Evolutionary conservation across 257 asterid species (phyloP), one percentile per base, ranked within the genome.

Genomic region (Nicotiana knightiana): DNA sequence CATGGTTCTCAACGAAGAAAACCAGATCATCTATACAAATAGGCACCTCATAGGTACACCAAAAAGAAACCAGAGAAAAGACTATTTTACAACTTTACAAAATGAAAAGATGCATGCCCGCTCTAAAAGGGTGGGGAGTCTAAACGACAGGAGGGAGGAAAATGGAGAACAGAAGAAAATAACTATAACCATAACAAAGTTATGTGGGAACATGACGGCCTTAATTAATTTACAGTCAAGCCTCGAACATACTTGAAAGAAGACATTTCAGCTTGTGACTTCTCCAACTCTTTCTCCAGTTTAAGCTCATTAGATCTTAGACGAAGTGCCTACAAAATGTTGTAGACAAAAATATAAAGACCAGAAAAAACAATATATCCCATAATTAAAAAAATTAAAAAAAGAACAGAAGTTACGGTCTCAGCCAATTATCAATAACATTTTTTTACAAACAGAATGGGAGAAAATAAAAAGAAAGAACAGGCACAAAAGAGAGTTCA

Each of bases 231-330:
- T 75, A 62, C 71, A 81, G 79, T 35, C 75, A 65, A 81, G 86
- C 46, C 66, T 76, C 54, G 26, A 73, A 65, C 85, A 81, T 89
- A 96, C 99, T 91, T 92, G 88, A 86, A 85, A 75, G 93, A 89
- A 90, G 97, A 88, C 83, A 94, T 80, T 88, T 93, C 97, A 58
- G 92, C 88, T 82, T 88, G 91, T 70, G 93, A 68, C 80, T 89
- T 89, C 89, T 94, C 98, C 90, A 94, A 86, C 70, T 89, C 93
- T 89, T 97, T 92, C 92, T 91, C 96, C 89, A 94, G 85, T 87
- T 94, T 96, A 71, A 96, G 92, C 91, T 96, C 99, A 86, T 89
- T 94, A 82, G 99, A 96, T 89, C 98, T 93, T 96, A 96, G 85
- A 62, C 97, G 92, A 83, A 96, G 90, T 81, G 97, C 97, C 99